Percentiles rank a stretch among this genome's conserved stretches.
These are phyloP conservation scores for Clitopilus passeckerianus DNA, from an alignment of 768 basidiomycete genomes.

Conservation along the genomic window DNA sequence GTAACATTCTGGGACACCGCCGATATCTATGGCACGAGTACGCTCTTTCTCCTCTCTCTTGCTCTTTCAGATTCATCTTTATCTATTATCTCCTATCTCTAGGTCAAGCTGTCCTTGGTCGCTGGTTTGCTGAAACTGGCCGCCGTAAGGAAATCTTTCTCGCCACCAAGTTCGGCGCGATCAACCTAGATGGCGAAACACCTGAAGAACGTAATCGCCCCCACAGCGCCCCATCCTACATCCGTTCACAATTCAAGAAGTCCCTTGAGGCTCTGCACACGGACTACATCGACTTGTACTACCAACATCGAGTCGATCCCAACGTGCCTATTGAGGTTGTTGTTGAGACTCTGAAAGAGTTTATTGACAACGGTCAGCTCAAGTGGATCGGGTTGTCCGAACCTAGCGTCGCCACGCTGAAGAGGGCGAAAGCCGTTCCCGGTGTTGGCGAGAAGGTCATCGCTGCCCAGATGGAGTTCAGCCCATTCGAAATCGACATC, in stretches of 20 bases:
- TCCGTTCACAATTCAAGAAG: not conserved
- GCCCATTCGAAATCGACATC: conserved; percentile 38
- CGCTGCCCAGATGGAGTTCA: conserved; percentile 40
- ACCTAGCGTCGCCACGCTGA: conserved; percentile 34
- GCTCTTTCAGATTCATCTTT: conserved; percentile 23
- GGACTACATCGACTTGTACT: conserved; percentile 9
- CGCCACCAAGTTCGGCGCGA: conserved; percentile 43
- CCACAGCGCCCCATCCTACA: conserved; percentile 8
- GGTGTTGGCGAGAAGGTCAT: conserved; percentile 26
- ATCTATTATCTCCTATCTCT: not conserved
- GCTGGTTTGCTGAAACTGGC: conserved; percentile 45
- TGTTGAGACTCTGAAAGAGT: conserved; percentile 2
- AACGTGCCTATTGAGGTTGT: conserved; percentile 42
- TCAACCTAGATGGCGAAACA: conserved; percentile 7
- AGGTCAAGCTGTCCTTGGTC: conserved; percentile 7
- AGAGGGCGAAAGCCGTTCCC: conserved; percentile 43
- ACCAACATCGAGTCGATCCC: conserved; percentile 29
- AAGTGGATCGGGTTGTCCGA: conserved; percentile 52
- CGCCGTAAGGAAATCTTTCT: conserved; percentile 53
- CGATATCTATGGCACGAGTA: conserved; percentile 39
- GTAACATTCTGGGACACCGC: conserved; percentile 45
- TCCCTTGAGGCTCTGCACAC: not conserved
- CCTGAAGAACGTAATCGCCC: not conserved
- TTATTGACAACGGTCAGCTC: conserved; percentile 16
- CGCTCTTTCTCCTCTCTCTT: conserved; percentile 12